These are phyloP conservation scores for Scenedesmus sp. DNA, from an alignment of 163 green algal species.

Conservation along the genomic window DNA sequence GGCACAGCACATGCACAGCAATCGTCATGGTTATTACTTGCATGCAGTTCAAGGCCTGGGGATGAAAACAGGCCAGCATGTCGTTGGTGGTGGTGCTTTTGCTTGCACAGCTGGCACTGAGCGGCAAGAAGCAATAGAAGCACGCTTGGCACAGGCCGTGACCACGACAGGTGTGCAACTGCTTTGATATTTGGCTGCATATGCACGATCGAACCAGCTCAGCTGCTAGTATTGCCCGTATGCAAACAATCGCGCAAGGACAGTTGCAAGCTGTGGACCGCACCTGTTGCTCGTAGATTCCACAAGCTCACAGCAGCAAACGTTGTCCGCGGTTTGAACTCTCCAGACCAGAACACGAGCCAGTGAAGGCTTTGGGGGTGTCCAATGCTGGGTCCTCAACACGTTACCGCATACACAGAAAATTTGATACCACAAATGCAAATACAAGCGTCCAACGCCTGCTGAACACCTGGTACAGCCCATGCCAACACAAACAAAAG, in stretches of 20 bases:
- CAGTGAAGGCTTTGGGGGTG: not conserved
- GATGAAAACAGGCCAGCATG: not conserved
- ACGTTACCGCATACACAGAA: not conserved
- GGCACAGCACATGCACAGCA: not conserved
- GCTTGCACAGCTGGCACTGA: not conserved
- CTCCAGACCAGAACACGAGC: not conserved
- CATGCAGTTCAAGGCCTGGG: not conserved
- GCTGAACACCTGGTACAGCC: not conserved
- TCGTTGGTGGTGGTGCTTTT: not conserved
- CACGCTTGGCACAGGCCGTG: not conserved
- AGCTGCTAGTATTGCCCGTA: not conserved
- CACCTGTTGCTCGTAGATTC: not conserved
- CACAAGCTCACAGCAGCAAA: not conserved
- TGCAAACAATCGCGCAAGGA: not conserved
- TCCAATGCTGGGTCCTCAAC: not conserved
- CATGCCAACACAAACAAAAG: constrained; percentile 1
- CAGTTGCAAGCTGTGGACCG: constrained; percentile 11
- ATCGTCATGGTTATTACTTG: not conserved
- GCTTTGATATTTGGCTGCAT: not conserved
- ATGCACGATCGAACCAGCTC: not conserved
- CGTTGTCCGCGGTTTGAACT: not conserved
- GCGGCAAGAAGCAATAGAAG: not conserved
- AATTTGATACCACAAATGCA: not conserved
- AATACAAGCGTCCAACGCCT: not conserved
- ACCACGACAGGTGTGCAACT: not conserved